These are phyloP conservation scores for Astragalus membranaceus DNA, from an alignment of 306 rosid genomes.

Conservation along the genomic window DNA sequence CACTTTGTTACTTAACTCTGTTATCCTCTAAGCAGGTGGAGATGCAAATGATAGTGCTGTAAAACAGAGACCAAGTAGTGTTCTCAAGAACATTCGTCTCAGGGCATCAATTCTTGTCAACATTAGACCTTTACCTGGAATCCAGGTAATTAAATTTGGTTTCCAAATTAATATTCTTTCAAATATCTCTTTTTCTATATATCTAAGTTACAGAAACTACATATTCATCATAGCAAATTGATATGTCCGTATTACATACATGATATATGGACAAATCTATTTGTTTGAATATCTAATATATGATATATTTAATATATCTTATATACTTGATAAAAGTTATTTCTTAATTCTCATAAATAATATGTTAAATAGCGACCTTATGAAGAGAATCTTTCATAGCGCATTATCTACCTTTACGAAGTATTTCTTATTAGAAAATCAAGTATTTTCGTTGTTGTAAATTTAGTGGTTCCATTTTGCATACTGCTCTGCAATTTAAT, in stretches of 20 bases:
- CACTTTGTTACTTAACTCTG: neutral
- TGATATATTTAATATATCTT: too few relatives aligned
- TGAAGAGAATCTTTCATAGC: neutral
- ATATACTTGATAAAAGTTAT: too few relatives aligned
- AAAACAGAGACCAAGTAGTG: neutral
- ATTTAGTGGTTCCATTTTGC: neutral
- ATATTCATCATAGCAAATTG: neutral
- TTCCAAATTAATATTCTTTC: neutral
- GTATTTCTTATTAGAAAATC: neutral
- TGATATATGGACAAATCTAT: too few relatives aligned
- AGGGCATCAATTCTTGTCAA: constrained; percentile 49
- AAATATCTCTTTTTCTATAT: neutral
- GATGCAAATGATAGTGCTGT: neutral
- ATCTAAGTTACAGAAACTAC: neutral
- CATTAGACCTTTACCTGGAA: constrained; percentile 43
- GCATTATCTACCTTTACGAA: neutral
- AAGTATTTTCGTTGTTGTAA: neutral
- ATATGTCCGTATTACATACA: too few relatives aligned
- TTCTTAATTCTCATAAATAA: too few relatives aligned
- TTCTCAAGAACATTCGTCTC: constrained; percentile 31
- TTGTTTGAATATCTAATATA: too few relatives aligned
- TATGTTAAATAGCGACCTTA: too few relatives aligned
- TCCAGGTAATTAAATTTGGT: constrained; percentile 46
- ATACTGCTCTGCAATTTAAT: neutral
- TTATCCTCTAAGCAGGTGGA: neutral